Base-by-base conservation (phyloP, 2,329 filamentous ascomycete genomes). In the Talaromyces pinophilus region DNA sequence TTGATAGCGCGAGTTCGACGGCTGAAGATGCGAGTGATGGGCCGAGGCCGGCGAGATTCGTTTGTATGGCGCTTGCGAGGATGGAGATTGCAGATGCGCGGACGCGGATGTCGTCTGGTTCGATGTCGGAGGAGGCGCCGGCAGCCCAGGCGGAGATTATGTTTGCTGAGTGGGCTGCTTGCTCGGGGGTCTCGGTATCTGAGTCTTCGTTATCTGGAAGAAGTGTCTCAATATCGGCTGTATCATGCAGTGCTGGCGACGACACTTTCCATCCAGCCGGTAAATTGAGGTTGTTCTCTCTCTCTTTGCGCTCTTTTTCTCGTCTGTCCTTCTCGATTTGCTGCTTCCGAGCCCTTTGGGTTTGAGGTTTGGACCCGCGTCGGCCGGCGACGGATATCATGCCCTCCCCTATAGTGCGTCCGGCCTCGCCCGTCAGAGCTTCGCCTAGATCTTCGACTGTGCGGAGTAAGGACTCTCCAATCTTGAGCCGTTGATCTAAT, bases 51-150 rank as follows among this genome's bases (percentile, higher is more conserved):
- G 72, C 65, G 55, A 81, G 72, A 64, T 80, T 81, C 6, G 76
- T 79, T 57, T 78, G 74, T 1, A 81, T 73, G 0, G 78, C 79
- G 1, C 77, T 78, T 3, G 78, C 78, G 4, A 81, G 73, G 35
- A 82, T 78, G 2, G 80, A 82, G 3, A 82, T 71, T 15, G 80
- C 80, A 1, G 80, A 82, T n/a, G 79, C 73, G 3, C 80, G 76
- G 1, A 76, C 71, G 13, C 80, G 79, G 1, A 82, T 73, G 64
- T 82, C 80, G 63, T 82, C 80, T n/a, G 79, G 79, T 28, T 79
- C 74, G 25, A 74, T 70, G 60, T 81, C 78, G 8, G 72, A 69
- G 0, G 72, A 67, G 3, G 78, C 73, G 19, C 79, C 79, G 2
- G 77, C 74, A 3, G 76, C 78, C 79, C 79, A 81, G 30, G 78